A percentile compares a stretch with the other conserved stretches of the same genome.
These are phyloP conservation scores for Paraurostyla sp. DNA, from an alignment of 73 alveolate species.

Conservation along the genomic window DNA sequence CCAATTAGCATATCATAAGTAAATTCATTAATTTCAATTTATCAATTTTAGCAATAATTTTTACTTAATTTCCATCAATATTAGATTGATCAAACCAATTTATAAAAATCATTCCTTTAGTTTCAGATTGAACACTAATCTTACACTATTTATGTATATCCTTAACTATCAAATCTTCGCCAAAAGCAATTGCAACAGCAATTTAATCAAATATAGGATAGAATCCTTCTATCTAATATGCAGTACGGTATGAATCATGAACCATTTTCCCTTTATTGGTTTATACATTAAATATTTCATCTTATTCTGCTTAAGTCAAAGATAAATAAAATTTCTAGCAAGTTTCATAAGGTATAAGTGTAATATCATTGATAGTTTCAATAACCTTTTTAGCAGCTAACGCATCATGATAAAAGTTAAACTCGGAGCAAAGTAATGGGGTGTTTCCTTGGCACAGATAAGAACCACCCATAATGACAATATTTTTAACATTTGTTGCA, in stretches of 20 bases:
- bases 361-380: neutral
- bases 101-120: slow-evolving; percentile 3
- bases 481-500: neutral
- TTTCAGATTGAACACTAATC: neutral
- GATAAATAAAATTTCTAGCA: neutral
- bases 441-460: neutral
- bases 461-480: slow-evolving; percentile 31
- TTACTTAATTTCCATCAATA: neutral
- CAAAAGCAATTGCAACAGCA: slow-evolving; percentile 33
- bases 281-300: neutral
- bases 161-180: neutral
- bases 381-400: neutral
- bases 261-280: neutral
- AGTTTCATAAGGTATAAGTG: neutral
- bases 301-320: neutral
- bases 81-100: neutral
- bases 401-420: slow-evolving; percentile 10
- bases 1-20: neutral
- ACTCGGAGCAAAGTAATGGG: neutral
- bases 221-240: neutral
- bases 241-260: neutral
- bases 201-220: neutral
- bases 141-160: neutral
- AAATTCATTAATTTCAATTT: neutral
- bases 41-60: neutral